Evolutionary conservation across 2,329 filamentous ascomycete genomes (phyloP), one percentile per base, ranked within the genome.

Genomic region (Colletotrichum chrysophilum): DNA sequence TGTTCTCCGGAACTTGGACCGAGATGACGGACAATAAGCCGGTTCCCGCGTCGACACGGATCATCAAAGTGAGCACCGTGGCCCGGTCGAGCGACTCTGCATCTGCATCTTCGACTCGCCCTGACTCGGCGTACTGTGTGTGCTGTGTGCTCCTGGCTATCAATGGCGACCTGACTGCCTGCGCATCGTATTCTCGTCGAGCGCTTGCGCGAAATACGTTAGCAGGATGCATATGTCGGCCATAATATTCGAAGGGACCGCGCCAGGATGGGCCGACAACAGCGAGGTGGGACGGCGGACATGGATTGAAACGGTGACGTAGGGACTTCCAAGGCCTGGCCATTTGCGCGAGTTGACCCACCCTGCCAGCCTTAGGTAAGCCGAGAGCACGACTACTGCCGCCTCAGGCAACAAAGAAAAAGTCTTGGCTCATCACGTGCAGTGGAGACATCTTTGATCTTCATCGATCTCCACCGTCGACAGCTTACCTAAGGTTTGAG

Each of bases 221-320:
- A 12, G 34, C 48, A 70, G 38, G 30, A 34, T 18, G 32, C 32
- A 74, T 13, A 70, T 58, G 66, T 65, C 48, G 34, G 66, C 43
- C 43, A 52, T 52, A 21, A 52, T n/a, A 34, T 56, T 64, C 69
- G 32, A 62, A 36, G 14, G 38, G 56, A 28, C 71, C 16, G 58
- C 61, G 70, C 55, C 55, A 75, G 69, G 67, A 71, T 71, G 43
- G 26, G 55, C 70, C 73, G 56, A 60, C 38, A 58, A 67, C 13
- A 62, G 36, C 34, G 32, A 58, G 69, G 73, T 73, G 73, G 73
- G 66, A 58, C 66, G 36, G 21, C n/a, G 38, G 34, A 32, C 62
- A 48, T 68, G 70, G 70, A 67, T 58, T 30, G 64, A 68, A 7
- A 68, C 64, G 24, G 71, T 74, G 71, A 74, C 71, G 71, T 74